Base-by-base conservation (phyloP, 2,329 filamentous ascomycete species). In the Sporothrix dimorphospora region DNA sequence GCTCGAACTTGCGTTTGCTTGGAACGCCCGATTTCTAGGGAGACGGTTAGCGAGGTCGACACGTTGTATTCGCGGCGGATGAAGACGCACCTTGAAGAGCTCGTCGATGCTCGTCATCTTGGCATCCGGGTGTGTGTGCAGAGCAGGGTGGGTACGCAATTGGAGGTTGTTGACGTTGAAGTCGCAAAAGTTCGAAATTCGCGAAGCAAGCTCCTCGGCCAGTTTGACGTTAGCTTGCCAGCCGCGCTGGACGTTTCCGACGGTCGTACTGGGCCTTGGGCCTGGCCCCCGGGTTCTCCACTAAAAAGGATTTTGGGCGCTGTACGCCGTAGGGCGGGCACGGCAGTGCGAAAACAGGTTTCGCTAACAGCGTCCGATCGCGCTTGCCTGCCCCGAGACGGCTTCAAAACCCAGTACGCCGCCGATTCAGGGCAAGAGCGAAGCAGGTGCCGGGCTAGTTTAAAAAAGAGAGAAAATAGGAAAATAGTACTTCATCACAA, bases 1-100 rank as follows among this genome's bases (percentile, higher is more conserved):
- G 83, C 73, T 91, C 89, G 70, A 90, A 81, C 80, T 90, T 91
- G 76, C 89, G 86, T 79, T 92, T 92, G 82, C 84, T 86, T 71
- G 84, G 79, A 40, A 83, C 78, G 73, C 85, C 84, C 24, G 84
- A 80, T 73, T 80, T 82, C 82, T 82, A 34, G 69, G 53, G 59
- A 27, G 42, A 7, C 6, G 16, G 42, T 70, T 55, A 69, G 57
- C 27, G 40, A 0, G 53, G 61, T 9, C 4, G 14, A 12, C 49
- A 27, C n/a, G 30, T 30, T 6, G 6, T 12, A 1, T 9, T 14
- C 4, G 14, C 4, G 27, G 11, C 4, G 5, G 2, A 6, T 4
- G 45, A 11, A 4, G 0, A 12, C 78, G 72, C 74, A 83, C 87
- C 81, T 88, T 87, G 80, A 89, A 89, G 12, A 89, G 81, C 24